Base-by-base conservation (phyloP, 2,329 filamentous ascomycete species). In the Sclerotinia sclerotiorum region DNA sequence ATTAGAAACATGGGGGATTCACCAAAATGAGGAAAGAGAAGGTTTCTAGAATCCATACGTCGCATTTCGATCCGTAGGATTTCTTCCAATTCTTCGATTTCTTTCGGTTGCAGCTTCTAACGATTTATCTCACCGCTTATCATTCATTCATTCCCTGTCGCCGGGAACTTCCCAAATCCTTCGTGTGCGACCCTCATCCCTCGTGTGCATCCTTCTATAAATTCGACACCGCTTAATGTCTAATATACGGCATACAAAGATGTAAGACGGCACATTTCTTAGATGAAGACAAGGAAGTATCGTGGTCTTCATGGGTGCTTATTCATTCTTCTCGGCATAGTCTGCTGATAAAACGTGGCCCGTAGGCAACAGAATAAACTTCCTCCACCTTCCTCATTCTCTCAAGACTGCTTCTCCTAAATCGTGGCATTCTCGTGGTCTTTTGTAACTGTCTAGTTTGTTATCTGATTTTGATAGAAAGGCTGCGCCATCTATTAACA, bases 211-310 rank as follows among this genome's bases (percentile, higher is more conserved):
- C 49, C 49, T 65, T 19, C 55, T 55, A 57, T 67, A 48, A 46
- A 54, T 54, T 27, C 32, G 39, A 54, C 65, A 52, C 35, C 56
- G 48, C 60, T 17, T 17, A 24, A 63, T 62, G 32, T 54, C 60
- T 11, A 35, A 63, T 62, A 44, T 54, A 63, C 65, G 65, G 65
- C 65, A 67, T 63, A 63, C 56, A 62, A 62, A 55, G 39, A 19
- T 48, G 56, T 63, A 54, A 67, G 56, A 67, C 65, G 65, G 56
- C 65, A 67, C 65, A 67, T 67, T 49, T 35, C 24, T 27, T 27
- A 15, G 56, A 27, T 39, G 46, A 19, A 32, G 49, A 42, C 24
- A 15, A 63, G 56, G 56, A 54, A 67, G 46, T 15, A 63, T 46
- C 24, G 35, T 44, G 27, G 46, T 39, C 48, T 42, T 39, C 24